Base-by-base conservation (phyloP, 345 rosid species). In the Salix viminalis region DNA sequence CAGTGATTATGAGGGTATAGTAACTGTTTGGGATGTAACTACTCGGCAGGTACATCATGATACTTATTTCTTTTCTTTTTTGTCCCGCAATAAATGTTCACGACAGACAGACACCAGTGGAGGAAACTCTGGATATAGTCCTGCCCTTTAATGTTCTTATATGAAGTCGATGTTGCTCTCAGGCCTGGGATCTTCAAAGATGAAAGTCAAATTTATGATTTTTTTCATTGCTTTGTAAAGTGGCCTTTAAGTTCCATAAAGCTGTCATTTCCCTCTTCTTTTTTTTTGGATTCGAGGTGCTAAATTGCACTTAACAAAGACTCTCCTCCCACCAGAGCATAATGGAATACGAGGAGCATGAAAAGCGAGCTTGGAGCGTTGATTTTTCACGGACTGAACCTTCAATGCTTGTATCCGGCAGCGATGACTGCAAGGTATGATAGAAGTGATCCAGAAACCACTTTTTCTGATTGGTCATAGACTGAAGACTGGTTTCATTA, bases 321-420 rank as follows among this genome's bases (percentile, higher is more conserved):
- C 23, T 36, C 56, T 42, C 56, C 42, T 52, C 61, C 12, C 61
- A 26, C 42, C 86, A 94, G 97, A 89, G 91, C 85, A 85, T 92
- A 67, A 91, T 92, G 98, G 93, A 92, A 84, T 94, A 92, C 74
- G 97, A 94, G 84, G 98, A 94, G 86, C 98, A 94, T 77, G 96
- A 92, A 74, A 94, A 94, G 76, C 96, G 96, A 44, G 97, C 97
- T 46, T 94, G 98, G 98, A 94, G 98, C 83, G 97, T 94, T 81
- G 98, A 94, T 80, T 94, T 92, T 83, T 94, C 98, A 34, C 79
- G 83, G 76, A 89, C 90, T 7, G 98, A 94, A 76, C 93, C 98
- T 19, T 86, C 98, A 16, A 90, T 91, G 96, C 98, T 94, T 71
- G 94, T 94, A 44, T 92, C 98, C 84, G 98, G 98, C 23, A 90